Conservation (phyloP, 1,284 basidiomycete genomes). For the Sparassis latifolia region DNA sequence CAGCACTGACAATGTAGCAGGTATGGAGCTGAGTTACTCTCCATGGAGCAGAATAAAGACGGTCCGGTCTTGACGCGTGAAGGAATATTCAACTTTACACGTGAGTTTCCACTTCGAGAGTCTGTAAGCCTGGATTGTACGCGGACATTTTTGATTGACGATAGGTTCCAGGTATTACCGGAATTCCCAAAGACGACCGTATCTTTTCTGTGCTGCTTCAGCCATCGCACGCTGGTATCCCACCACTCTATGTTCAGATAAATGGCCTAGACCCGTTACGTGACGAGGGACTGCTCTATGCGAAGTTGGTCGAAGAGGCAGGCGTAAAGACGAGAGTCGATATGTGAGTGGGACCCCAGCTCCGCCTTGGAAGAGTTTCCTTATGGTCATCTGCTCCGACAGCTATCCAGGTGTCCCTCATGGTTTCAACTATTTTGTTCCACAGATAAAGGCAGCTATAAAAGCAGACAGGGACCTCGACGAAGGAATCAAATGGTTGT, state of each 20-base stretch:
- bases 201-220: constrained; percentile 13
- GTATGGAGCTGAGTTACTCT: constrained; percentile 16
- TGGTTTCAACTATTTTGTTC: constrained; percentile 4
- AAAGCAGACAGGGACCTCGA: constrained; percentile 4
- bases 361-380: no score
- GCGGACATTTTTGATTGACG: neutral
- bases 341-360: constrained; percentile 8
- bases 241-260: constrained; percentile 17
- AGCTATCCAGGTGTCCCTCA: constrained; percentile 11
- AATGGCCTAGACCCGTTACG: constrained; percentile 15
- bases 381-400: neutral
- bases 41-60: constrained; percentile 16
- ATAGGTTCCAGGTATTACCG: neutral
- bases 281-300: constrained; percentile 19
- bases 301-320: constrained; percentile 14
- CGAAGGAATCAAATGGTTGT: constrained; percentile 9
- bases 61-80: constrained; percentile 7
- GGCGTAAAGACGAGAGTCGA: constrained; percentile 14
- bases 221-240: constrained; percentile 10
- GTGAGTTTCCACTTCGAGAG: neutral
- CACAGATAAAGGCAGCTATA: neutral
- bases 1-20: constrained; percentile 3
- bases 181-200: constrained; percentile 4
- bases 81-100: neutral
- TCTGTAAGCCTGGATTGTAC: neutral